phyloP scores from a whole-genome alignment of 2,329 filamentous ascomycete species.

The Xylaria sp. region DNA sequence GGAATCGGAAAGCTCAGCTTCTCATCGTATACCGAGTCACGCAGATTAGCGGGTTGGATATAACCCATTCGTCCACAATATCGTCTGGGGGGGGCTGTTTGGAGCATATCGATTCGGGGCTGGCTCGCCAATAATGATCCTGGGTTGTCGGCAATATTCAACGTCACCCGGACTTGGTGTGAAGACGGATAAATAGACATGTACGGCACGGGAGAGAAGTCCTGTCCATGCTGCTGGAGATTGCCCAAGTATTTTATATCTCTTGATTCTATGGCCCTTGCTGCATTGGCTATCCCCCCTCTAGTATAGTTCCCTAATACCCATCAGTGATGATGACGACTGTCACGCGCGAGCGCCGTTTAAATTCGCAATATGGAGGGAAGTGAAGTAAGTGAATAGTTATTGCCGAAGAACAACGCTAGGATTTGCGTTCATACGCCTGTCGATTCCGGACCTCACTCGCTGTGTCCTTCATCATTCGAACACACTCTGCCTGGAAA shows the following conservation, averaged over 20 bases:
- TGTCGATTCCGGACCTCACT: conserved; percentile 3
- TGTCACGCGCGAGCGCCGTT: too few relatives aligned
- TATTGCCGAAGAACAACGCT: neutral
- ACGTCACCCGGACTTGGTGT: neutral
- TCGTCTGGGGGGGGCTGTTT: neutral
- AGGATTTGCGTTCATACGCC: conserved; percentile 12
- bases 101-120: neutral
- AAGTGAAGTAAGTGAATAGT: neutral
- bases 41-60: neutral
- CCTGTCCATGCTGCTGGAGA: too few relatives aligned
- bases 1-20: neutral
- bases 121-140: neutral
- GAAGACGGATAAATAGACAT: conserved; percentile 3
- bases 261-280: too few relatives aligned
- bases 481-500: conserved; percentile 26
- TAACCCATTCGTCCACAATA: neutral
- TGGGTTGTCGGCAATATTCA: conserved; percentile 14
- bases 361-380: too few relatives aligned
- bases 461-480: conserved; percentile 25
- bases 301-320: too few relatives aligned
- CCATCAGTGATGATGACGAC: too few relatives aligned
- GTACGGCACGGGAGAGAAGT: conserved; percentile 5
- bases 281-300: too few relatives aligned
- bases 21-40: neutral
- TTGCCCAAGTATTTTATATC: too few relatives aligned